Base-by-base conservation (phyloP, 1,284 basidiomycete genomes). In the Naganishia sp. region DNA sequence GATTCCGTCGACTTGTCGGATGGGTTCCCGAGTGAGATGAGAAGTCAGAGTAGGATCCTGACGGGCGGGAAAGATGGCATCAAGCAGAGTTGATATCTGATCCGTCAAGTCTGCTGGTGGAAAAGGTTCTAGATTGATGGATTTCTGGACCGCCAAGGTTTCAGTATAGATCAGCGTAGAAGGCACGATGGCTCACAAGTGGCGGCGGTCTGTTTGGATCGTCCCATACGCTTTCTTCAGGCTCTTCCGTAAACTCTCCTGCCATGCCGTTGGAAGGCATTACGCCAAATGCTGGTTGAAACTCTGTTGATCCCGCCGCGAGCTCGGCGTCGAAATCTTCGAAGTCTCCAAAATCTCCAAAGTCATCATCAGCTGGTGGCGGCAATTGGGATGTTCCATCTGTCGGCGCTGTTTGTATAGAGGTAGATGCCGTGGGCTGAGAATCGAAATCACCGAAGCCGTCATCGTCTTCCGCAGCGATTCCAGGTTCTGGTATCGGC, bases 1-100 rank as follows among this genome's bases (percentile, higher is more conserved):
- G 9, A 89, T 80, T 1, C 92, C 92, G 72, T 88, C 90, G 13
- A 86, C 87, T 73, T 92, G 87, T 73, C 92, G 83, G 60, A 92
- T 87, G 25, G 83, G 84, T 67, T 92, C 90, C 70, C 88, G 84
- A 13, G 86, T 87, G 48, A 90, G 46, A 21, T 49, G 33, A 13
- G 25, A 18, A 31, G 16, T 55, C 21, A n/a, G 31, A n/a, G 43
- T 23, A 21, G 44, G 54, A 39, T 42, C 81, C 76, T 33, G 82
- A 78, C 31, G 86, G 71, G 23, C 11, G 6, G 81, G 78, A 85
- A 87, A 90, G 59, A 90, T 77, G 3, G 87, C 86, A 57, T 75
- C 82, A n/a, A 93, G 80, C 48, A 90, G 84, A 28, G 83, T 83
- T 57, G 87, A 81, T 44, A 93, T 80, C 72, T 88, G 85, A 54